These are phyloP conservation scores for Colletotrichum scovillei DNA, from an alignment of 2,329 filamentous ascomycete genomes.

Conservation along the genomic window DNA sequence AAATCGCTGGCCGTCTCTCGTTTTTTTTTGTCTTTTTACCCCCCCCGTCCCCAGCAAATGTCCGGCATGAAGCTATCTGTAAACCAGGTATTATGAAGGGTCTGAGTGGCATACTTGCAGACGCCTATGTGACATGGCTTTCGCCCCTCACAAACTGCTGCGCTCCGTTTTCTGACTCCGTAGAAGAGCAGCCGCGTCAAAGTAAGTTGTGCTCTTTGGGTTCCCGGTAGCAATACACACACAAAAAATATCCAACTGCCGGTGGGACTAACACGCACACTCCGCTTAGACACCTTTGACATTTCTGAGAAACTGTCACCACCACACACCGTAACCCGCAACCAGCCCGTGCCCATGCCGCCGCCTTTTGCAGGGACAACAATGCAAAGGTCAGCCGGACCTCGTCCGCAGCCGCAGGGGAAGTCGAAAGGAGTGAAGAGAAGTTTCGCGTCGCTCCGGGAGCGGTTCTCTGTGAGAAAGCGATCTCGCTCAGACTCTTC, in stretches of 20 bases:
- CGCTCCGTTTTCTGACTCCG: conserved; percentile 50
- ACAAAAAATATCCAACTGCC: not conserved
- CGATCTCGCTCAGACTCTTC: conserved; percentile 56
- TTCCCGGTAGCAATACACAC: not conserved
- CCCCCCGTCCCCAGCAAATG: conserved; percentile 22
- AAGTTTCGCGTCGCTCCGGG: conserved; percentile 51
- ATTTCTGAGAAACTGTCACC: conserved; percentile 41
- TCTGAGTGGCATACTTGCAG: conserved; percentile 54
- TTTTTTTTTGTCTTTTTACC: not conserved
- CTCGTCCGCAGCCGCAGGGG: conserved; percentile 41
- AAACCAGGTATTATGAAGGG: conserved; percentile 53
- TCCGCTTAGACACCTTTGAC: conserved; percentile 38
- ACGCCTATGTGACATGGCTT: conserved; percentile 59
- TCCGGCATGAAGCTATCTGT: conserved; percentile 32
- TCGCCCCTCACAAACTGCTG: conserved; percentile 59
- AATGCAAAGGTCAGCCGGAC: conserved; percentile 35
- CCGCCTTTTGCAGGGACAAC: conserved; percentile 43
- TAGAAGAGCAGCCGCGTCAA: conserved; percentile 52
- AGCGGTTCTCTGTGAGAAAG: conserved; percentile 58
- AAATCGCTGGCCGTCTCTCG: conserved; percentile 10
- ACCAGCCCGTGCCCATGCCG: conserved; percentile 45
- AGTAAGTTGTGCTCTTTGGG: conserved; percentile 46
- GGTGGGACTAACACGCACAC: conserved; percentile 22
- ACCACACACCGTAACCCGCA: conserved; percentile 39
- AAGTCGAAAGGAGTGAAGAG: conserved; percentile 49